Base-by-base conservation (phyloP, 768 basidiomycete genomes). In the Antrodiella citrinella region DNA sequence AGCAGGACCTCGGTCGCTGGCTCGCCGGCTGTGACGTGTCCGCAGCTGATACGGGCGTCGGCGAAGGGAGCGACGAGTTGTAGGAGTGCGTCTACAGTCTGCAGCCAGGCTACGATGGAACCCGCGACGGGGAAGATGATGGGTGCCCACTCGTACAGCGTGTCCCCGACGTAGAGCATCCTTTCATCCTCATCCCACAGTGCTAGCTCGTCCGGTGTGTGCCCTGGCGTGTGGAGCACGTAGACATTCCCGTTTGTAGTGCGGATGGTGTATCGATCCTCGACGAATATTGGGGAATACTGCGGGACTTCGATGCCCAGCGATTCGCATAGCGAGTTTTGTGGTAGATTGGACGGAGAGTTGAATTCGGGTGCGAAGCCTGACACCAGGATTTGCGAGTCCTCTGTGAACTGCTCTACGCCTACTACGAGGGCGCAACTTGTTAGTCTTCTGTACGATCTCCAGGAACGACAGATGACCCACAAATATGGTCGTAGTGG, bases 401-500 rank as follows among this genome's bases (percentile, higher is more conserved):
- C 75, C 12, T 57, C 46, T 42, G 72, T 72, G 56, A 81, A 79
- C 18, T 74, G 71, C 57, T 79, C 76, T 26, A 72, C 62, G 1
- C 69, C 77, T 44, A 78, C 76, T 78, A 38, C 18, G 7, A 35
- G n/a, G n/a, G 35, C 35, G 35, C 18, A 38, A 10, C 35, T 10
- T 10, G 18, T 38, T 10, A 38, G 35, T 38, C 10, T 38, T 38
- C 10, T 38, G 18, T 38, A 18, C 10, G 35, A 38, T 38, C 35
- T 18, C 35, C 18, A 10, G 18, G 10, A 10, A 10, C 35, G 35
- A 10, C 35, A 35, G 26, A 47, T 20, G 39, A 68, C 77, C 47
- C 59, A 80, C 77, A 63, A 26, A 80, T 80, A 54, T 80, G 78
- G 54, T 80, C 79, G 54, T 77, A 79, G 53, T 80, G 79, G 51